Evolutionary conservation across 2,329 filamentous ascomycete species (phyloP), one percentile per base, ranked within the genome.

Genomic region (Xylaria sp.): DNA sequence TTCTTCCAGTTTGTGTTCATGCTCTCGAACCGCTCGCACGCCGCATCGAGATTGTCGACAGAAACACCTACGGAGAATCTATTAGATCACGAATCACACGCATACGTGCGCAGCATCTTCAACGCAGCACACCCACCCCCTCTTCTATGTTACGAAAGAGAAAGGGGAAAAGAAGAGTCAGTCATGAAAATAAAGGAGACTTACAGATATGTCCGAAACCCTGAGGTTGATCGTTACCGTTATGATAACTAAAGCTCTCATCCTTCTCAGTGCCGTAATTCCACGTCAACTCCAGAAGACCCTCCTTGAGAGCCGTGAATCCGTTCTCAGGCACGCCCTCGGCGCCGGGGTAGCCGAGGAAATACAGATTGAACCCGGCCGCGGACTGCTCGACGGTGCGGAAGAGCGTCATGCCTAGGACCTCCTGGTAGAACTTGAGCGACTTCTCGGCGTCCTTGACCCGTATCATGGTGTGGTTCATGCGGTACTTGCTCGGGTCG

Each of bases 401-500:
- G 76, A 95, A 83, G 44, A 97, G 86, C 28, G 87, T 88, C 96
- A 98, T 98, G 69, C 96, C 96, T 81, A 98, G 86, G 34, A 93
- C 87, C 7, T 98, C 93, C 80, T 95, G 88, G 82, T 95, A 95
- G 80, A 93, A 95, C 77, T 90, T 89, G 77, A 94, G 84, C 15
- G 90, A 92, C 80, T 89, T 90, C 78, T 93, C 87, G 28, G 86
- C 84, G 74, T 93, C 90, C 84, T 98, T 98, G 82, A 98, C 91
- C 37, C 96, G 92, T 75, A 99, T 89, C 96, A 98, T 98, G 66
- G 92, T 94, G 83, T 96, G 93, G 83, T 96, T 94, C 87, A 91
- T 90, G 75, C 92, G 90, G 81, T 98, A 98, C 39, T 89, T 92
- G 20, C 81, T 80, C 0, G 90, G 81, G 75, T 98, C 92, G 0